Conservation (phyloP, 225 moss, liverwort and hornwort genomes). For the Marchantia polymorpha region DNA sequence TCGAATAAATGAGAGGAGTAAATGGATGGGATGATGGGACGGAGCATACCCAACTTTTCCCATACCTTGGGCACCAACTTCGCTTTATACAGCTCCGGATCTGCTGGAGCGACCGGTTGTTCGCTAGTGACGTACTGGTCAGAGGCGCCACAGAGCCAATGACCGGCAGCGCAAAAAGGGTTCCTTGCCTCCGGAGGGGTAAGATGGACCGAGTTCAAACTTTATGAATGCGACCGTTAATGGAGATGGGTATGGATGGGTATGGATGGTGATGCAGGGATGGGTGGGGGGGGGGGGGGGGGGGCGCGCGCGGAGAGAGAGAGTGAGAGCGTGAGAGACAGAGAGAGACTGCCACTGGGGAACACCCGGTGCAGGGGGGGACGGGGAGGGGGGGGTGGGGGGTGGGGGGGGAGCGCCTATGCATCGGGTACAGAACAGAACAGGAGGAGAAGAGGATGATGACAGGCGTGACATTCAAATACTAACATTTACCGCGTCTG, state of each 20-base stretch:
- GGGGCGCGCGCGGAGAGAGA: too few relatives aligned
- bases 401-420: too few relatives aligned
- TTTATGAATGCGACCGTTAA: constrained; percentile 5
- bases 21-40: background rate
- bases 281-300: background rate
- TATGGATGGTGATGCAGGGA: background rate
- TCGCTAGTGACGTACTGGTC: background rate
- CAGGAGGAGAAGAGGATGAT: background rate
- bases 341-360: too few relatives aligned
- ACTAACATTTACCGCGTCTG: background rate
- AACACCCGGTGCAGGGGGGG: too few relatives aligned
- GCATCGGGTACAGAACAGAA: background rate
- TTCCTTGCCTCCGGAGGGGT: background rate
- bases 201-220: background rate
- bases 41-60: background rate
- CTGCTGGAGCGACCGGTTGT: background rate
- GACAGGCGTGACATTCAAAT: constrained; percentile 7
- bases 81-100: background rate
- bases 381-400: background rate
- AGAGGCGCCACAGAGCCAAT: background rate
- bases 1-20: background rate
- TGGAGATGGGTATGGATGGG: background rate
- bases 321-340: too few relatives aligned
- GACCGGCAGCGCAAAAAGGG: background rate
- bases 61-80: background rate